Conservation (phyloP, 129 eudicot species). For the Pseudognaphalium luteoalbum region DNA sequence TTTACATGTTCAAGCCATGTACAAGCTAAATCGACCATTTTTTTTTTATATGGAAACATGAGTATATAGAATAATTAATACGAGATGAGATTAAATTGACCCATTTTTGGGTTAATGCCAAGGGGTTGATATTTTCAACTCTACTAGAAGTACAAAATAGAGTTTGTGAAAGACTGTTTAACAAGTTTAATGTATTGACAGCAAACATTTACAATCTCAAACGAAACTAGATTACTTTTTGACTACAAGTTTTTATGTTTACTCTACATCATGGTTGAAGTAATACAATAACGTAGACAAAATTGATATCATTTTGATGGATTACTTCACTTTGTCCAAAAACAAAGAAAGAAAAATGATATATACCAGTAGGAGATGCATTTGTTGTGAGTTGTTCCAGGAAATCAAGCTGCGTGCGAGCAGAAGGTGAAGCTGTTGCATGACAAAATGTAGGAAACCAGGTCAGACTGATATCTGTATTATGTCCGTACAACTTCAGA, state of each 20-base stretch:
- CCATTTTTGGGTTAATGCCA: neutral
- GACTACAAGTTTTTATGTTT: neutral
- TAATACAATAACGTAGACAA: neutral
- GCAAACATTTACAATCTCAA: neutral
- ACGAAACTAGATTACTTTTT: neutral
- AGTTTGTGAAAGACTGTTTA: neutral
- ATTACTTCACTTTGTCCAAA: neutral
- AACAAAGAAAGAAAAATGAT: neutral
- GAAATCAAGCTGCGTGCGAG: slow-evolving; percentile 81
- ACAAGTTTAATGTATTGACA: neutral
- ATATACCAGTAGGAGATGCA: slow-evolving; percentile 50
- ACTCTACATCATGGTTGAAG: neutral
- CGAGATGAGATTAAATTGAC: too few species aligned
- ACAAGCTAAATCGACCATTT: neutral
- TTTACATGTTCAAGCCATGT: neutral
- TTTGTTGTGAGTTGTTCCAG: slow-evolving; percentile 74
- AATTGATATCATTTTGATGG: neutral
- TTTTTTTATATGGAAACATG: too few species aligned
- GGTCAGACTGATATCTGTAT: slow-evolving; percentile 20
- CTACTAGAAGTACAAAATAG: neutral
- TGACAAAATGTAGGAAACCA: slow-evolving; percentile 10
- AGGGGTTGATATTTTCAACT: neutral
- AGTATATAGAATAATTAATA: too few species aligned
- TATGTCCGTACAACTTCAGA: neutral
- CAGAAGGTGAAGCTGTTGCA: slow-evolving; percentile 59